These are phyloP conservation scores for Kwoniella shandongensis DNA, from an alignment of 768 basidiomycete genomes.

Conservation along the genomic window DNA sequence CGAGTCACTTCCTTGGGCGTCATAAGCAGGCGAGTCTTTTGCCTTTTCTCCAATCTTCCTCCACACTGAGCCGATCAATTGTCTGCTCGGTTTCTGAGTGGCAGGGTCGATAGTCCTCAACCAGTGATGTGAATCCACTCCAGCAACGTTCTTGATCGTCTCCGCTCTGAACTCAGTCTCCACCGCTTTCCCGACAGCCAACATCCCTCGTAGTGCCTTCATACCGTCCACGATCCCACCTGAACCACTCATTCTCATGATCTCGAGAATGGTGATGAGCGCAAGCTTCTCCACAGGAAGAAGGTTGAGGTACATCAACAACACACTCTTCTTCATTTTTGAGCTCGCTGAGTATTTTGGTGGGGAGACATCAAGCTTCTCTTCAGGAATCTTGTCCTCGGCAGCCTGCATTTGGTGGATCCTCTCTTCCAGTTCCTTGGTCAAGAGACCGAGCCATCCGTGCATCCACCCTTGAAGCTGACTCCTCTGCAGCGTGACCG, in stretches of 20 bases:
- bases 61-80: conserved; percentile 34
- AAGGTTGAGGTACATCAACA: conserved; percentile 73
- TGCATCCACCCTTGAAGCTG: conserved; percentile 52
- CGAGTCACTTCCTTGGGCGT: conserved; percentile 1
- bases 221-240: conserved; percentile 80
- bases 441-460: conserved; percentile 34
- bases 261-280: conserved; percentile 81
- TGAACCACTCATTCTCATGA: conserved; percentile 71
- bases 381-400: conserved; percentile 9
- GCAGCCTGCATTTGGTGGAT: conserved; percentile 27
- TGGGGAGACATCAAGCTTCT: conserved; percentile 22
- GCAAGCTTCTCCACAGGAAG: conserved; percentile 77
- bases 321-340: conserved; percentile 41
- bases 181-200: conserved; percentile 76
- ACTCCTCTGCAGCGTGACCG: conserved; percentile 25
- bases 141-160: conserved; percentile 59
- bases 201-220: conserved; percentile 80
- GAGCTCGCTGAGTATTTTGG: conserved; percentile 10
- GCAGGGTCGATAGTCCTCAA: conserved; percentile 37
- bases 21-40: not conserved
- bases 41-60: conserved; percentile 26
- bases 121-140: conserved; percentile 44
- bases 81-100: conserved; percentile 36
- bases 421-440: conserved; percentile 24
- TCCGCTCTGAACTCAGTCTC: conserved; percentile 88